Evolutionary conservation across 2,329 filamentous ascomycete species (phyloP), one percentile per base, ranked within the genome.

Genomic region (Diaporthe nobilis): DNA sequence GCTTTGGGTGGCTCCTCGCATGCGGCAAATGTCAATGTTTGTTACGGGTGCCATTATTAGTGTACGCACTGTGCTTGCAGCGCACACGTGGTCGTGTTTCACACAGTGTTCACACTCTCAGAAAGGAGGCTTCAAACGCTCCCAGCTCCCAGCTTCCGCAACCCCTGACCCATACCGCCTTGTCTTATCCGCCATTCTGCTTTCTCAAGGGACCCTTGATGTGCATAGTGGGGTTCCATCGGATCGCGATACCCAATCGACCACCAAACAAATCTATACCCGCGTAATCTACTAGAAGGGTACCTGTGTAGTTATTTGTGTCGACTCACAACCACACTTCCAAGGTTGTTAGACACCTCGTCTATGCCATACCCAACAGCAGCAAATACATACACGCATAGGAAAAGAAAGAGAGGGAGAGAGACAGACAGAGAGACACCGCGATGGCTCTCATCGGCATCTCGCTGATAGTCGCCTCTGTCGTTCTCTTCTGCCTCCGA

Each of bases 391-490:
- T 15, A 60, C 10, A 60, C 57, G 34, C 57, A 22, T 5, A 7
- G 12, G 17, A 13, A 49, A 44, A 15, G 6, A 28, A 34, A 22
- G 7, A 58, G 28, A 34, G 20, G 13, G 39, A 42, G 39, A 42
- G 39, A 15, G 39, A 42, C 13, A 42, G 39, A 42, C 39, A 42
- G 39, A 34, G 49, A 51, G 49, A 12, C n/a, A 25, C 72, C 76
- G 80, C 73, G 72, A 92, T 92, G 90, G 89, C 86, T 77, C 82
- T 91, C 79, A 79, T 93, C 77, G 91, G 90, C 78, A 83, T 92
- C 77, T 91, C 91, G n/a, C 85, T 93, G 77, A 86, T 93, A 79
- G 82, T 93, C 78, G 91, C 88, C 58, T 91, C 91, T 0, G 84
- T 92, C 73, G 86, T 92, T 61, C 90, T 88, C 80, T 82, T 92